Conservation (phyloP, 148 eudicot species). For the Camellia granthamiana region DNA sequence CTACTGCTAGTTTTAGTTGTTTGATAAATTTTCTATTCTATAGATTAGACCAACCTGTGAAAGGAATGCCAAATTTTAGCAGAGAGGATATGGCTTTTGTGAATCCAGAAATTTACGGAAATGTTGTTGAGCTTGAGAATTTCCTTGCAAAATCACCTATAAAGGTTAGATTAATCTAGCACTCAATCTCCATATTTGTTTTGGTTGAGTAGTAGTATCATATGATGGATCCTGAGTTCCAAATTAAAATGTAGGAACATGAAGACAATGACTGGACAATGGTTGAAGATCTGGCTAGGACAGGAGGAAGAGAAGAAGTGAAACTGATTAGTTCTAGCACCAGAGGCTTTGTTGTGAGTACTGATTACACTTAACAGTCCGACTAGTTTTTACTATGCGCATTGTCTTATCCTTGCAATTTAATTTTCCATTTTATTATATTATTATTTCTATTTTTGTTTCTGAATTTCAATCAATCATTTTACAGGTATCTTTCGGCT, state of each 20-base stretch:
- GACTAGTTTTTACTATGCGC: neutral
- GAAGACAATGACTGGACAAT: slow-evolving; percentile 77
- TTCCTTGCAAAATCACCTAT: slow-evolving; percentile 35
- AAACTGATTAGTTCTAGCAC: slow-evolving; percentile 79
- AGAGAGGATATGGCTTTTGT: slow-evolving; percentile 23
- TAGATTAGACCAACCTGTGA: slow-evolving; percentile 66
- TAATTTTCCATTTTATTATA: neutral
- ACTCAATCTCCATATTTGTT: neutral
- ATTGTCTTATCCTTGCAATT: neutral
- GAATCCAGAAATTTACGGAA: slow-evolving; percentile 29
- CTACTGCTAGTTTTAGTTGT: slow-evolving; percentile 13
- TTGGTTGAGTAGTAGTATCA: neutral
- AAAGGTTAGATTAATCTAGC: slow-evolving; percentile 37
- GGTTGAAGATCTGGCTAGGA: slow-evolving; percentile 51
- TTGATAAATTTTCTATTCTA: slow-evolving; percentile 27
- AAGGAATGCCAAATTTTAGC: slow-evolving; percentile 33
- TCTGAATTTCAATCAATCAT: neutral
- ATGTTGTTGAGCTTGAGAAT: slow-evolving; percentile 40
- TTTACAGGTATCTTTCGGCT: slow-evolving; percentile 76
- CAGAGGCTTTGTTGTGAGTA: slow-evolving; percentile 82
- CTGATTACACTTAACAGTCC: slow-evolving; percentile 26
- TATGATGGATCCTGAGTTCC: slow-evolving; percentile 21
- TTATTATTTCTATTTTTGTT: neutral
- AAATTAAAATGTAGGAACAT: slow-evolving; percentile 37
- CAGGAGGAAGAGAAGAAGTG: slow-evolving; percentile 64